Base-by-base conservation (phyloP, 495 filamentous ascomycete species). In the Talaromyces adpressus region DNA sequence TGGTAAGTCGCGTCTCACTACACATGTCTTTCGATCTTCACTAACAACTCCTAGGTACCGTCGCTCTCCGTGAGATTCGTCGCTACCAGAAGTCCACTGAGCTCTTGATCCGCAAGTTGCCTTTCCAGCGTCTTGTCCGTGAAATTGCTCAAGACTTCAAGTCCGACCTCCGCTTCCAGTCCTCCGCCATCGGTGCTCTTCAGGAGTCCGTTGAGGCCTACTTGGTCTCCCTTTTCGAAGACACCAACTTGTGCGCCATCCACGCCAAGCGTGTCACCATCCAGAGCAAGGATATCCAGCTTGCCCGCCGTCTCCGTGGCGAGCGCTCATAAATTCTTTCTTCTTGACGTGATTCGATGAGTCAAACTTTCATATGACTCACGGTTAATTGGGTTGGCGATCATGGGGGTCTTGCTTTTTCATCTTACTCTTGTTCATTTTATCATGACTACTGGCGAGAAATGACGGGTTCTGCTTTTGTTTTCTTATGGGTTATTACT, bases 31-130 rank as follows among this genome's bases (percentile, higher is more conserved):
- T 12, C 23, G 11, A 18, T 47, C 57, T 57, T 66, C 67, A 36
- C 76, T 84, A 75, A 81, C 65, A 66, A 29, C 27, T 63, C 68
- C 29, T 3, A 87, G 87, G 87, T 85, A 99, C 94, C 84, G 94
- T 99, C 89, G 94, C 94, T 93, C 94, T 99, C 72, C 94, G 94
- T 93, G 94, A 99, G 85, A 99, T 99, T 79, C 95, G 94, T 93
- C 94, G 94, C 76, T 99, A 99, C 89, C 94, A 99, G 88, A 99
- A 99, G 88, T 97, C 92, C 70, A 99, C 94, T 73, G 94, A 99
- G 91, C 93, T 99, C 65, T 81, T 99, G 72, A 99, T 99, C 88
- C 94, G 94, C 88, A 99, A 99, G 91, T 92, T 99, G 71, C 94
- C 94, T 76, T 99, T 99, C 91, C 94, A 99, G 88, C 95, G 94